These are phyloP conservation scores for Kitagawia praeruptora DNA, from an alignment of 129 eudicot species.

Conservation along the genomic window DNA sequence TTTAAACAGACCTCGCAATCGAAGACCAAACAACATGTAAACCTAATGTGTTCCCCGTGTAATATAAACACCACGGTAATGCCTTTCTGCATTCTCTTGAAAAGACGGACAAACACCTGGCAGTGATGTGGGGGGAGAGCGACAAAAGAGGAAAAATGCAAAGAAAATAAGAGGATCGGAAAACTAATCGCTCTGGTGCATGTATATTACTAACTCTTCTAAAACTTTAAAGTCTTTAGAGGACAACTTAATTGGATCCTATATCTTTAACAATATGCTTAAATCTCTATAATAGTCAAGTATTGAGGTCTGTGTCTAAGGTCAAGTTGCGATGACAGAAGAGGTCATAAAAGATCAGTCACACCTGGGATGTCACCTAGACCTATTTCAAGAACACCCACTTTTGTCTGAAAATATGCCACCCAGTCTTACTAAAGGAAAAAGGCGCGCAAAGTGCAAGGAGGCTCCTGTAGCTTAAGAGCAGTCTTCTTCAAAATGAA, in stretches of 20 bases:
- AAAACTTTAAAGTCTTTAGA: neutral
- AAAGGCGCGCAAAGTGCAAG: no score
- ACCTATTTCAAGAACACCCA: neutral
- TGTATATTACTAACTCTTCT: neutral
- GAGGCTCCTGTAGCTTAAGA: no score
- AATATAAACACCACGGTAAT: neutral
- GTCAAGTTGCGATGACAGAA: neutral
- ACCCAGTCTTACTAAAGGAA: no score
- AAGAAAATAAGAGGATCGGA: neutral
- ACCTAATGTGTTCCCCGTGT: neutral
- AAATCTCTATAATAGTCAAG: neutral
- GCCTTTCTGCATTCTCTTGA: neutral
- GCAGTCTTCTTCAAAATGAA: no score
- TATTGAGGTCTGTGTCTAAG: neutral
- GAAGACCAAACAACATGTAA: neutral
- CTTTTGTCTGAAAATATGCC: neutral
- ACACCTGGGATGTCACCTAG: neutral
- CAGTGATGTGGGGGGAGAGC: neutral
- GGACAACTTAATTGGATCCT: neutral
- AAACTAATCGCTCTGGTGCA: neutral
- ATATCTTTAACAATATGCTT: neutral
- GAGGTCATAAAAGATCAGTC: neutral
- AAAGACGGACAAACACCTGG: neutral
- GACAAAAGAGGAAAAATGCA: neutral
- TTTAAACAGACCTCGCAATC: no score